phyloP scores from a whole-genome alignment of 345 rosid species.

The Capsella bursapastoris region DNA sequence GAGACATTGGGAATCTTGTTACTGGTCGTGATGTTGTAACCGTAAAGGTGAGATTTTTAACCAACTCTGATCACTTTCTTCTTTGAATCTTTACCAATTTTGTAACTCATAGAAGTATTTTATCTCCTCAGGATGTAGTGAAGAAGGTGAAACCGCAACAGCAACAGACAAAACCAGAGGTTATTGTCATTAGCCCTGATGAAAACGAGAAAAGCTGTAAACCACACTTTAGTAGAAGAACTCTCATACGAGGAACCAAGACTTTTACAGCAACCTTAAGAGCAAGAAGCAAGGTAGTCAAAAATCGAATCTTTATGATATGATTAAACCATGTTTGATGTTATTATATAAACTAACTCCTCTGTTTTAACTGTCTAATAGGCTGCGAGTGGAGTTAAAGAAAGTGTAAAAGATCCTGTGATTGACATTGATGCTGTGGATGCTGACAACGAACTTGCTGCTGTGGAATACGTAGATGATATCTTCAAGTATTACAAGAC shows the following conservation, averaged over 20 bases:
- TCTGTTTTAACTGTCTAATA: slow-evolving; percentile 2
- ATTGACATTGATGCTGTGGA: slow-evolving; percentile 60
- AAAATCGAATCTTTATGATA: no score
- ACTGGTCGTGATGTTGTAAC: slow-evolving; percentile 45
- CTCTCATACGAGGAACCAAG: slow-evolving; percentile 44
- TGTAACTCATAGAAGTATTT: neutral
- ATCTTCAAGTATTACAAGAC: slow-evolving; percentile 26
- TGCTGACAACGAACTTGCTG: slow-evolving; percentile 58
- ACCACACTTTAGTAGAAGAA: slow-evolving; percentile 43
- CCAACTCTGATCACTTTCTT: neutral
- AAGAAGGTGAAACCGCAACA: slow-evolving; percentile 32
- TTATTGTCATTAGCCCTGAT: slow-evolving; percentile 61
- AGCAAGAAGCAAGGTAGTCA: slow-evolving; percentile 75
- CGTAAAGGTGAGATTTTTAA: slow-evolving; percentile 53
- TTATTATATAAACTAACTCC: neutral
- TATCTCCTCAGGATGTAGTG: slow-evolving; percentile 1
- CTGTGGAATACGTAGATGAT: slow-evolving; percentile 31
- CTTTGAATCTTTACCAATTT: neutral
- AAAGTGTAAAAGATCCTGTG: slow-evolving; percentile 14
- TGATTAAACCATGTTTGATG: neutral
- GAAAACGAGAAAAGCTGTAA: slow-evolving; percentile 50
- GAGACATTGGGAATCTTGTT: slow-evolving; percentile 79
- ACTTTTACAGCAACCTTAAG: slow-evolving; percentile 65
- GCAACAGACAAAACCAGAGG: slow-evolving; percentile 44
- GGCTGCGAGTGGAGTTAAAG: slow-evolving; percentile 58